A percentile compares a stretch with the other conserved stretches of the same genome.
phyloP scores from a whole-genome alignment of 2,329 filamentous ascomycete species.

The Botrytis aclada region DNA sequence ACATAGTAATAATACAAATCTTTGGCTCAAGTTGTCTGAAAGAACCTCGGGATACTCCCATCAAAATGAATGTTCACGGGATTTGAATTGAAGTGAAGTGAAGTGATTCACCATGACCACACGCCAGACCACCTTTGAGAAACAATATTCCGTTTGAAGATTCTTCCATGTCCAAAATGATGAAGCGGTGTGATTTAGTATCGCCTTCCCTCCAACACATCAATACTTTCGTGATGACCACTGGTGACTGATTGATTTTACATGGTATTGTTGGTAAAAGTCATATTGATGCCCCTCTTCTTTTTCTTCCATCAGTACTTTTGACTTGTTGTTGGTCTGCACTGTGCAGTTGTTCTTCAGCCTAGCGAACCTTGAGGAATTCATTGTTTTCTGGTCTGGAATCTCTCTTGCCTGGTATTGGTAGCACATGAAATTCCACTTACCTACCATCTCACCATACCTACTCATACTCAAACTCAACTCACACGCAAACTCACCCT shows the following conservation, averaged over 20 bases:
- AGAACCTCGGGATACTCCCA: neutral
- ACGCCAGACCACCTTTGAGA: neutral
- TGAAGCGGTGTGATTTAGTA: conserved; percentile 14
- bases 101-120: conserved; percentile 4
- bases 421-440: neutral
- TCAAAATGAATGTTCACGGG: neutral
- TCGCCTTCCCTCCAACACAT: conserved; percentile 9
- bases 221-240: conserved; percentile 1
- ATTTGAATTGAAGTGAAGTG: neutral
- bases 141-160: neutral
- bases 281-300: neutral
- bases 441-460: neutral
- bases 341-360: conserved; percentile 9
- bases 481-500: neutral
- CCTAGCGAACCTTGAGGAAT: conserved; percentile 9
- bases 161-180: neutral
- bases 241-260: conserved; percentile 6
- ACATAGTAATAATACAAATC: neutral
- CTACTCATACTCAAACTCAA: neutral
- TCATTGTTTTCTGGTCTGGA: neutral
- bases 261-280: conserved; percentile 1
- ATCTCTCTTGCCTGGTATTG: neutral
- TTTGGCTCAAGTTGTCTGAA: neutral
- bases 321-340: neutral
- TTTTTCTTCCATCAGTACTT: neutral